These are phyloP conservation scores for Drechslerella coelobrocha DNA, from an alignment of 2,329 filamentous ascomycete species.

Conservation along the genomic window DNA sequence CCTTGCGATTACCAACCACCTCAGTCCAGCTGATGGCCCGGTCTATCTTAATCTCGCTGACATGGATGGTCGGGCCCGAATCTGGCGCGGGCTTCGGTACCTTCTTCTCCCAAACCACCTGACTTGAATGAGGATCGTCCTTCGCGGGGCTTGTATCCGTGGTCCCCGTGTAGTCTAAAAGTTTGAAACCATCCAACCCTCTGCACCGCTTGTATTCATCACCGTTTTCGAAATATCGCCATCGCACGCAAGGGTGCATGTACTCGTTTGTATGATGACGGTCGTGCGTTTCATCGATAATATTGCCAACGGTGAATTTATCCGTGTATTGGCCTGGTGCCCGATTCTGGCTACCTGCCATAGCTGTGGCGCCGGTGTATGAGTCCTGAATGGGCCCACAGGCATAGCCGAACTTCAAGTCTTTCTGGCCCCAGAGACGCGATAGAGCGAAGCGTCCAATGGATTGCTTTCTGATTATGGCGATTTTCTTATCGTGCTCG, in stretches of 20 bases:
- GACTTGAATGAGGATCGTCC: conserved; percentile 21
- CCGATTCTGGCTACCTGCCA: conserved; percentile 40
- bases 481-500: conserved; percentile 33
- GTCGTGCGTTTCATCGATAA: conserved; percentile 37
- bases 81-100: conserved; percentile 24
- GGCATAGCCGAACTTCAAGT: conserved; percentile 39
- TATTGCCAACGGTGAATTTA: conserved; percentile 38
- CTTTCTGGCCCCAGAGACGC: conserved; percentile 32
- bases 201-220: conserved; percentile 44
- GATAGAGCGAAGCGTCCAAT: conserved; percentile 11
- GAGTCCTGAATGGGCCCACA: conserved; percentile 44
- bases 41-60: conserved; percentile 34
- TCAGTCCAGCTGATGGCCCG: conserved; percentile 34
- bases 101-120: conserved; percentile 43
- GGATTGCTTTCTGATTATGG: conserved; percentile 32
- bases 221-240: conserved; percentile 47
- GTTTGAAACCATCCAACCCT: conserved; percentile 36
- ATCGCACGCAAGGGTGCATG: conserved; percentile 44
- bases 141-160: conserved; percentile 27
- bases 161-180: conserved; percentile 29
- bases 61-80: conserved; percentile 31
- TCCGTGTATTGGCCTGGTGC: conserved; percentile 41
- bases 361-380: conserved; percentile 24
- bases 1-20: conserved; percentile 23
- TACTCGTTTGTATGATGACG: conserved; percentile 42